These are phyloP conservation scores for Penicillium sp. DNA, from an alignment of 2,329 filamentous ascomycete genomes.

Conservation along the genomic window DNA sequence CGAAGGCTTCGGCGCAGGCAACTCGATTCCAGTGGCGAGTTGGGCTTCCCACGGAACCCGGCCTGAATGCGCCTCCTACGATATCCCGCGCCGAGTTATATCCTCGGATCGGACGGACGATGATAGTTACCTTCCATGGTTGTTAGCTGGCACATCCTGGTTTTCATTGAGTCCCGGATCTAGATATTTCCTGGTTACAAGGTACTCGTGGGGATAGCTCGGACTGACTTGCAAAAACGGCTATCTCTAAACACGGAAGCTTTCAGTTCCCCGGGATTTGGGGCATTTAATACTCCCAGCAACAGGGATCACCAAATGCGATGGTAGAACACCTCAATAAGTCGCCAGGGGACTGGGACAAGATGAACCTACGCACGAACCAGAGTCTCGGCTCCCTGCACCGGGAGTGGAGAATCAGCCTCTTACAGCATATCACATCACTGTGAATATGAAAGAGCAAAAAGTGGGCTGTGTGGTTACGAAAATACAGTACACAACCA, in stretches of 20 bases:
- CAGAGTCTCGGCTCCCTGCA: not conserved
- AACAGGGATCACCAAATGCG: not conserved
- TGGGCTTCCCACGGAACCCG: conserved; percentile 1
- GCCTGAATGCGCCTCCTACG: not conserved
- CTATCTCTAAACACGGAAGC: not conserved
- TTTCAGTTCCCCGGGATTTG: not conserved
- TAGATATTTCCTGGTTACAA: not conserved
- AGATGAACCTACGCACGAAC: no score
- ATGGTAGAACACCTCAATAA: no score
- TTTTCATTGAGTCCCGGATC: conserved; percentile 9
- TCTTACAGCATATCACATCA: conserved; percentile 7
- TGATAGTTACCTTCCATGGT: conserved; percentile 5
- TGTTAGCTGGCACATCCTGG: not conserved
- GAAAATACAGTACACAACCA: no score
- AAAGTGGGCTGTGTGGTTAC: not conserved
- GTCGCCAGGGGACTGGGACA: no score
- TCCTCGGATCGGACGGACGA: conserved; percentile 11
- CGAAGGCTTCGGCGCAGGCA: not conserved
- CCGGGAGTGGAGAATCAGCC: conserved; percentile 3
- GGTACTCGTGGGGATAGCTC: conserved; percentile 3
- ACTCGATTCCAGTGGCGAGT: conserved; percentile 1
- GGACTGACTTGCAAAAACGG: not conserved
- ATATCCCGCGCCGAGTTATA: not conserved
- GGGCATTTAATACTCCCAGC: not conserved
- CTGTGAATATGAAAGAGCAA: not conserved